Conservation (phyloP, 805 yeast genomes). For the Zygosaccharomyces siamensis region DNA sequence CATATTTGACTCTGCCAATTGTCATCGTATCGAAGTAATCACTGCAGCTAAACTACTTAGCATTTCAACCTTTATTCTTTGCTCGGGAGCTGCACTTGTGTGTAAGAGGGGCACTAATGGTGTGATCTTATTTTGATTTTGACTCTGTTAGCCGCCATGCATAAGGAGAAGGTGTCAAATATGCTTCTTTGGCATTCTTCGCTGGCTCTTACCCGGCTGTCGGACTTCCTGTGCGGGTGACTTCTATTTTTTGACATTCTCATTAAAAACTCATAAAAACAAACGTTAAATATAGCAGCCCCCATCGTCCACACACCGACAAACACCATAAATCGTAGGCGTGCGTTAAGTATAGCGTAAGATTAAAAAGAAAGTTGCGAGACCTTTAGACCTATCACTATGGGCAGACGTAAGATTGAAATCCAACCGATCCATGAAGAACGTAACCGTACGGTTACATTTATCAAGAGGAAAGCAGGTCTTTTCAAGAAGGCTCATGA, state of each 20-base stretch:
- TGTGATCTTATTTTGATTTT: not conserved
- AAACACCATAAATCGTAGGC: not conserved
- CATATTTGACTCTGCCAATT: too few species aligned
- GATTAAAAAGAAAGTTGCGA: not conserved
- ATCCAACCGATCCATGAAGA: conserved; percentile 89
- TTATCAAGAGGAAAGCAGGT: conserved; percentile 92
- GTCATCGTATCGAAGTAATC: too few species aligned
- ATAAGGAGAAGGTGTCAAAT: not conserved
- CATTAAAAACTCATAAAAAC: not conserved
- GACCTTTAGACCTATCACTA: conserved; percentile 25
- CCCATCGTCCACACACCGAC: not conserved
- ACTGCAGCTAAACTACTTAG: too few species aligned
- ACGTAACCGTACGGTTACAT: conserved; percentile 64
- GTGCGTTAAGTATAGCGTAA: not conserved
- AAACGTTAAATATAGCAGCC: not conserved
- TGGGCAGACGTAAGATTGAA: conserved; percentile 97
- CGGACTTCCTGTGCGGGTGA: conserved; percentile 1
- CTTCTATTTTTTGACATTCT: not conserved
- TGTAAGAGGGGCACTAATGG: too few species aligned
- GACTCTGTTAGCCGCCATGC: not conserved
- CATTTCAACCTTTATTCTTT: too few species aligned
- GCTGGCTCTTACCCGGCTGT: not conserved
- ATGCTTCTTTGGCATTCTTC: not conserved
- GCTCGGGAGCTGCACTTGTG: too few species aligned
- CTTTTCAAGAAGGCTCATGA: conserved; percentile 63